These are phyloP conservation scores for Diphasiastrum complanatum DNA, from an alignment of 83 land plant genomes.

Conservation along the genomic window DNA sequence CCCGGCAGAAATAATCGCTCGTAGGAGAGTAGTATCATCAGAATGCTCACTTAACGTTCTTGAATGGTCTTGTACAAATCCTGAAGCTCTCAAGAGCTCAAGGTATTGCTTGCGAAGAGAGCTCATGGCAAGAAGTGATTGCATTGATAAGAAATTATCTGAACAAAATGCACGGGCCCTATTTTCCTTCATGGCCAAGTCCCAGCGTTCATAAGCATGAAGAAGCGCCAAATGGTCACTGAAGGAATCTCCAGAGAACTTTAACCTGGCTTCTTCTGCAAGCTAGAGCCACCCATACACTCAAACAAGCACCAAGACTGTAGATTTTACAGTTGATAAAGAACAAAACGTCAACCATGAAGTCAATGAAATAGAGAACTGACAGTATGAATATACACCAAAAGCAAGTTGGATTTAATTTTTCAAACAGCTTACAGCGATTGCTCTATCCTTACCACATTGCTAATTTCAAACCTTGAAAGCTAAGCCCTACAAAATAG, in stretches of 20 bases:
- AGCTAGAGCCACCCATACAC: too few species aligned
- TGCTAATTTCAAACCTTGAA: too few species aligned
- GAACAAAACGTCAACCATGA: too few species aligned
- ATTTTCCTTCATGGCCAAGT: constrained; percentile 1
- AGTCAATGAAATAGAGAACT: too few species aligned
- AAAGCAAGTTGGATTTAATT: too few species aligned
- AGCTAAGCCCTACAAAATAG: too few species aligned
- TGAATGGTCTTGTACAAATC: neutral
- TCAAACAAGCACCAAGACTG: too few species aligned
- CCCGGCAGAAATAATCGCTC: constrained; percentile 6
- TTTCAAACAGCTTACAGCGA: too few species aligned
- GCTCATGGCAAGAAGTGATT: constrained; percentile 2
- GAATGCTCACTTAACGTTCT: neutral
- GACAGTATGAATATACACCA: neutral
- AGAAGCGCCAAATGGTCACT: constrained; percentile 10
- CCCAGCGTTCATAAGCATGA: constrained; percentile 2
- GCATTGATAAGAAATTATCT: constrained; percentile 14
- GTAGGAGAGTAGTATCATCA: neutral
- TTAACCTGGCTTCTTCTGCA: constrained; percentile 2
- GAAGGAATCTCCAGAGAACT: neutral
- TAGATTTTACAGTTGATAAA: too few species aligned
- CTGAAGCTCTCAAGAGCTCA: constrained; percentile 1
- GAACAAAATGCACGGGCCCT: constrained; percentile 3
- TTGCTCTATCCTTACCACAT: too few species aligned
- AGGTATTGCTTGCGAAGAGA: constrained; percentile 4